Evolutionary conservation across 257 asterid species (phyloP).

Genomic region (Petunia secreta): DNA sequence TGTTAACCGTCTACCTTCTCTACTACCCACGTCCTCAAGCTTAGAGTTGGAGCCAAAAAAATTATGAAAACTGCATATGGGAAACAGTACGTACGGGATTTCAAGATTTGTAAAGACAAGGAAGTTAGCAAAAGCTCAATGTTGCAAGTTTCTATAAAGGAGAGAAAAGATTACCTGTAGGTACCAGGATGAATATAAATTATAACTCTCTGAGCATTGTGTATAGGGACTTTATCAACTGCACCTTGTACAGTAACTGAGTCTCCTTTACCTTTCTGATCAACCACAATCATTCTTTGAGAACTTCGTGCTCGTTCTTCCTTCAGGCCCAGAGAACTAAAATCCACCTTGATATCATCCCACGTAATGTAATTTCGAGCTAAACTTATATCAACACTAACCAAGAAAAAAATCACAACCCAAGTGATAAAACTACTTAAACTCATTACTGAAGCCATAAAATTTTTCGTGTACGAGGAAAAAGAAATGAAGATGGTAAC

Average conservation of each 20-base stretch:
- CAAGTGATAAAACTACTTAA: background rate
- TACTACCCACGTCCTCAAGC: conserved; percentile 2
- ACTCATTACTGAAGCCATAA: background rate
- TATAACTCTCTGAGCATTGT: conserved; percentile 53
- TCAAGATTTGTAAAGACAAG: background rate
- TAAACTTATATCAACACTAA: background rate
- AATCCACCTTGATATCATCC: conserved; percentile 57
- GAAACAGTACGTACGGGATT: background rate
- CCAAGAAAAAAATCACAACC: background rate
- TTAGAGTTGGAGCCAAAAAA: background rate
- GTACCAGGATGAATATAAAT: conserved; percentile 78
- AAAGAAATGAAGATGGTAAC: background rate
- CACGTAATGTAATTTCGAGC: conserved; percentile 42
- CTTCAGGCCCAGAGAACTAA: conserved; percentile 24
- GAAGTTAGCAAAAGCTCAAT: background rate
- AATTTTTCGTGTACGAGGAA: too few relatives aligned
- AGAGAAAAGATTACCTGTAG: conserved; percentile 52
- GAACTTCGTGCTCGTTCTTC: background rate
- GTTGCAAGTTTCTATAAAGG: background rate
- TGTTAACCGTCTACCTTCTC: conserved; percentile 4
- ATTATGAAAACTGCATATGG: background rate
- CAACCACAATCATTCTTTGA: conserved; percentile 55
- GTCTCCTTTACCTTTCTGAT: conserved; percentile 61
- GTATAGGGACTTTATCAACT: conserved; percentile 68
- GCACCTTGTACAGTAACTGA: conserved; percentile 82